phyloP scores from a whole-genome alignment of 371 early-diverging fungal genomes.

The Polyrhizophydium stewartii region DNA sequence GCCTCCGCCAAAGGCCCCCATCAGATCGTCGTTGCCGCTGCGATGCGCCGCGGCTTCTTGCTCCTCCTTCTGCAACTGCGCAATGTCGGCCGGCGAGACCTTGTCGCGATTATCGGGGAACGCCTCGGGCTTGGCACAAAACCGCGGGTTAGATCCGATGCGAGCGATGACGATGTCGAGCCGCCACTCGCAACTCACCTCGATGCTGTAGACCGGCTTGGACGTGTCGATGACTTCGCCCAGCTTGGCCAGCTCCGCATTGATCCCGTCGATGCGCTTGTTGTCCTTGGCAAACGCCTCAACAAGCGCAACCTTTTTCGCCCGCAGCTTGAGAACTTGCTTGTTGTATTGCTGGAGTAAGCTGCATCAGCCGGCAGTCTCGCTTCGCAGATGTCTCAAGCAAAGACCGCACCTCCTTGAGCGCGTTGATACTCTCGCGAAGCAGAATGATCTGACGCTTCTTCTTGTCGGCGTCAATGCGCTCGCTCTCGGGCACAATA shows the following conservation, averaged over 20 bases:
- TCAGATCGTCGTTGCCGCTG: slow-evolving; percentile 20
- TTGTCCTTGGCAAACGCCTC: slow-evolving; percentile 17
- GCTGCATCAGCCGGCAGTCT: background rate
- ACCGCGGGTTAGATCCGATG: background rate
- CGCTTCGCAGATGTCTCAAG: background rate
- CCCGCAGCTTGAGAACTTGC: slow-evolving; percentile 31
- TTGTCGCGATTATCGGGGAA: slow-evolving; percentile 37
- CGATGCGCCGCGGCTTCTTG: slow-evolving; percentile 11
- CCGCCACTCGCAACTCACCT: slow-evolving; percentile 16
- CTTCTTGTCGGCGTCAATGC: slow-evolving; percentile 57
- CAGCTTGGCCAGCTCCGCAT: slow-evolving; percentile 22
- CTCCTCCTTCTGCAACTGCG: slow-evolving; percentile 26
- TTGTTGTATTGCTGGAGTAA: slow-evolving; percentile 40
- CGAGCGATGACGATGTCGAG: too few species aligned
- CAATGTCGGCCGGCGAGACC: slow-evolving; percentile 36
- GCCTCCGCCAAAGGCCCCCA: slow-evolving; percentile 28
- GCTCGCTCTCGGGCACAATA: slow-evolving; percentile 53
- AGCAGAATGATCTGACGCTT: slow-evolving; percentile 43
- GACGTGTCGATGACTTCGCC: slow-evolving; percentile 12
- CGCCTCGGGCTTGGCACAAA: slow-evolving; percentile 15
- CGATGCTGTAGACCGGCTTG: slow-evolving; percentile 26
- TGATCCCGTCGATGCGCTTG: slow-evolving; percentile 17
- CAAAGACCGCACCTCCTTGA: slow-evolving; percentile 35
- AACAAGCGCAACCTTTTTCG: slow-evolving; percentile 28
- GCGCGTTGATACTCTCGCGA: slow-evolving; percentile 35